phyloP scores from a whole-genome alignment of 495 filamentous ascomycete species.

The Penicillium psychrofluorescens region DNA sequence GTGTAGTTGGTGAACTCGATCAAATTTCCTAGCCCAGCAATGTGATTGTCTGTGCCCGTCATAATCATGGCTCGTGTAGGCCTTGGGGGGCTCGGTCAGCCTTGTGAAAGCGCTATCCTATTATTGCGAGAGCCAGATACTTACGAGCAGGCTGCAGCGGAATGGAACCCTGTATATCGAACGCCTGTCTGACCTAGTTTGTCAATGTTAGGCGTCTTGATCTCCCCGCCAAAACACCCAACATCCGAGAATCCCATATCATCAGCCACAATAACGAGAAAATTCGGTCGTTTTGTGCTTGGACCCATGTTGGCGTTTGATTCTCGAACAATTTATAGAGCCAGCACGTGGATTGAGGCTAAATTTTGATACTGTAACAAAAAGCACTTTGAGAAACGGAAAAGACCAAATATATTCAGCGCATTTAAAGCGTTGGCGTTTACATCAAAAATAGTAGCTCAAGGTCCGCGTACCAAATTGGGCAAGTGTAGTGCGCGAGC shows the following conservation, averaged over 20 bases:
- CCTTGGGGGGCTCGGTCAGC: constrained; percentile 5
- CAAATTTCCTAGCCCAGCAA: constrained; percentile 38
- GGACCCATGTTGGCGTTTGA: no score
- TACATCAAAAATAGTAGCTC: no score
- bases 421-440: no score
- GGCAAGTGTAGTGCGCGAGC: no score
- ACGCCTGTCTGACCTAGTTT: constrained; percentile 47
- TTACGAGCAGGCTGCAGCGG: constrained; percentile 54
- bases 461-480: no score
- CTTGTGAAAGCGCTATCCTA: background rate
- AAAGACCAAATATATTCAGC: no score
- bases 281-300: constrained; percentile 45
- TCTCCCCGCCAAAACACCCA: constrained; percentile 55
- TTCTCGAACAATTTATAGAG: no score
- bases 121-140: background rate
- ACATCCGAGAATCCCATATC: constrained; percentile 59
- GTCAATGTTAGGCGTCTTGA: constrained; percentile 55
- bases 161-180: constrained; percentile 56
- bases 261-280: constrained; percentile 56
- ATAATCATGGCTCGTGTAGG: constrained; percentile 56
- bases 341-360: no score
- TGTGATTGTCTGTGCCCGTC: constrained; percentile 41
- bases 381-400: no score
- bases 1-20: constrained; percentile 44
- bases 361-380: no score